Evolutionary conservation across 768 basidiomycete species (phyloP).

Genomic region (Suillus americanus): DNA sequence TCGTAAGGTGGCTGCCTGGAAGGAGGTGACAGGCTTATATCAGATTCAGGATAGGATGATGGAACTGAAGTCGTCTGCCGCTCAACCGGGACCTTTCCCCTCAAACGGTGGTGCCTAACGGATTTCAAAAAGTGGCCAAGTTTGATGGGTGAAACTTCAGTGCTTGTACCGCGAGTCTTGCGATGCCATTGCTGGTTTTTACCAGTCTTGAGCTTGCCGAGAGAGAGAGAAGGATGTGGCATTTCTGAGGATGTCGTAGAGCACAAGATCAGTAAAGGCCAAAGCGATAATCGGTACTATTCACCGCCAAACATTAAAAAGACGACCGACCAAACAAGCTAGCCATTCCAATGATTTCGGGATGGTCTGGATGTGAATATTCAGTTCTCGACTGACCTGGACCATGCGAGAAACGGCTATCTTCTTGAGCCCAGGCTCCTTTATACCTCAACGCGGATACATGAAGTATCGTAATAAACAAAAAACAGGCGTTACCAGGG

Average conservation of each 20-base stretch:
- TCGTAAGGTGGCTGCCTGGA: not conserved
- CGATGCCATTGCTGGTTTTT: not conserved
- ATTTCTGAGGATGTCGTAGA: not conserved
- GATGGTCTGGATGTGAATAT: not conserved
- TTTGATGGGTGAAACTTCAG: not conserved
- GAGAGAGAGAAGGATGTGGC: not conserved
- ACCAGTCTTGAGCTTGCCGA: not conserved
- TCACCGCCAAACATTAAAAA: not conserved
- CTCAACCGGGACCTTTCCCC: not conserved
- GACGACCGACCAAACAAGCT: not conserved
- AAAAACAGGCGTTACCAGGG: slow-evolving; percentile 35
- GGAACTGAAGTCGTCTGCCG: not conserved
- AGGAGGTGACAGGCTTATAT: not conserved
- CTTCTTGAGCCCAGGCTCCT: not conserved
- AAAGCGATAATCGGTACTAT: not conserved
- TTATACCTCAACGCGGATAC: too few species aligned
- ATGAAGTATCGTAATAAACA: not conserved
- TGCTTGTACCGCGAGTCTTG: not conserved
- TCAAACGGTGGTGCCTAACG: not conserved
- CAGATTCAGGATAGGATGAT: not conserved
- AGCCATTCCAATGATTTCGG: not conserved
- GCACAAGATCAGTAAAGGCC: not conserved
- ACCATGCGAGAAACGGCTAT: not conserved
- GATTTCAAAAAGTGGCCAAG: not conserved
- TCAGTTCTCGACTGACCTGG: not conserved